Base-by-base conservation (phyloP, 768 basidiomycete species). In the Psilocybe azurescens region DNA sequence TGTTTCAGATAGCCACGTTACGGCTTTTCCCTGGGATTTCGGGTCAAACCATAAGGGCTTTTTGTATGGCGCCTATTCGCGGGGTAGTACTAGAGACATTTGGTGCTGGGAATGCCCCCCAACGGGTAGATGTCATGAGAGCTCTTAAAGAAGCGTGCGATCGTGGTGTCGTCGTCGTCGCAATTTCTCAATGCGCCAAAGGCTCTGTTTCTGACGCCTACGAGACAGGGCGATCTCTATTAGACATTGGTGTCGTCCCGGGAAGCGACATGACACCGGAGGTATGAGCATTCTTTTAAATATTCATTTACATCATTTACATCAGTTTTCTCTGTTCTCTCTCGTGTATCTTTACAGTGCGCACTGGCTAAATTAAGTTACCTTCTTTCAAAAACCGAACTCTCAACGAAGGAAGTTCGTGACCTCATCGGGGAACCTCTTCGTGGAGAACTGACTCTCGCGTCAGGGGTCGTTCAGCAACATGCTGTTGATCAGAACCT, bases 261-360 rank as follows among this genome's bases (percentile, higher is more conserved):
- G 95, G 95, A 5, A 87, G 86, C 29, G 95, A 97, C 73, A 96
- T 97, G 95, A 97, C 95, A 1, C 93, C 94, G n/a, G 94, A 97
- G 85, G 93, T 93, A 70, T 61, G 30, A 36, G 33, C 11, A 24
- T 41, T 33, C 24, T 59, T 48, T 32, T 24, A 2, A 24, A 24
- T 24, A 24, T 24, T 24, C 24, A 24, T 24, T 24, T 24, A 24
- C 24, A 24, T 24, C 24, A 24, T 24, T 24, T 24, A 24, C 24
- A 24, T 24, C 24, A 24, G 24, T 24, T 24, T 24, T 24, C 24
- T 24, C 24, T 24, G 24, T 24, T 24, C n/a, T 5, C 28, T 32
- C n/a, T 18, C 39, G 48, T n/a, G 55, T 36, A 18, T 33, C 52
- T 38, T 36, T 18, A 38, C 59, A 96, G 94, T 94, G 93, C 61